Evolutionary conservation across 176 grass and related monocot species (phyloP).

Genomic region (Triticum monococcum): DNA sequence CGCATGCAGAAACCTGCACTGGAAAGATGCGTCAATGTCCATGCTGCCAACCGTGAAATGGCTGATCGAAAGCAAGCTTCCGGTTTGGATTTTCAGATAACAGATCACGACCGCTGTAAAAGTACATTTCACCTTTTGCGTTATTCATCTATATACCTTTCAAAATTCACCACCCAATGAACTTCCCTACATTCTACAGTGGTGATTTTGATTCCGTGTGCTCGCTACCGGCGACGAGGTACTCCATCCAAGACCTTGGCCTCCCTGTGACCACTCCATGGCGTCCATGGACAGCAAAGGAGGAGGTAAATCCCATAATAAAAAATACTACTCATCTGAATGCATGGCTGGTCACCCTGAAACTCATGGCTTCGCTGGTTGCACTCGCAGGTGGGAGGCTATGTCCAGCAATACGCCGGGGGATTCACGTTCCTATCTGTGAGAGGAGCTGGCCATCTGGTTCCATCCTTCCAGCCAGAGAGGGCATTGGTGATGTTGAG

Average conservation of each 20-base stretch:
- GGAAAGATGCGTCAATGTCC: slow-evolving; percentile 33
- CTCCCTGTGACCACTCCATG: slow-evolving; percentile 37
- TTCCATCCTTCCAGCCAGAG: slow-evolving; percentile 39
- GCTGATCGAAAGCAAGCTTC: slow-evolving; percentile 24
- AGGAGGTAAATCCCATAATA: not conserved
- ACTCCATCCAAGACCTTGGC: slow-evolving; percentile 25
- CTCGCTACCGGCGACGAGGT: slow-evolving; percentile 34
- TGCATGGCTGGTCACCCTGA: not conserved
- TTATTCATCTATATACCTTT: too few relatives aligned
- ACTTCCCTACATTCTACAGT: not conserved
- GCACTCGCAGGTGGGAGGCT: slow-evolving; percentile 23
- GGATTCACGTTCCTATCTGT: slow-evolving; percentile 40
- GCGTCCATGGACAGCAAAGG: slow-evolving; percentile 43
- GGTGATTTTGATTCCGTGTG: slow-evolving; percentile 46
- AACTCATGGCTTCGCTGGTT: not conserved
- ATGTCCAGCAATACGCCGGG: slow-evolving; percentile 43
- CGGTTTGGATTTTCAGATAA: slow-evolving; percentile 55
- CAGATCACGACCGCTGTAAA: not conserved
- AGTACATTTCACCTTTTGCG: too few relatives aligned
- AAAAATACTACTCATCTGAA: not conserved
- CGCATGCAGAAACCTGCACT: not conserved
- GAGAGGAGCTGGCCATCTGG: slow-evolving; percentile 48
- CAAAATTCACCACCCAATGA: not conserved
- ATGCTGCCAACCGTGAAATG: slow-evolving; percentile 30
- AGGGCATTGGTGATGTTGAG: slow-evolving; percentile 31